Conservation (phyloP, 2,329 filamentous ascomycete species). For the Cladophialophora psammophila region DNA sequence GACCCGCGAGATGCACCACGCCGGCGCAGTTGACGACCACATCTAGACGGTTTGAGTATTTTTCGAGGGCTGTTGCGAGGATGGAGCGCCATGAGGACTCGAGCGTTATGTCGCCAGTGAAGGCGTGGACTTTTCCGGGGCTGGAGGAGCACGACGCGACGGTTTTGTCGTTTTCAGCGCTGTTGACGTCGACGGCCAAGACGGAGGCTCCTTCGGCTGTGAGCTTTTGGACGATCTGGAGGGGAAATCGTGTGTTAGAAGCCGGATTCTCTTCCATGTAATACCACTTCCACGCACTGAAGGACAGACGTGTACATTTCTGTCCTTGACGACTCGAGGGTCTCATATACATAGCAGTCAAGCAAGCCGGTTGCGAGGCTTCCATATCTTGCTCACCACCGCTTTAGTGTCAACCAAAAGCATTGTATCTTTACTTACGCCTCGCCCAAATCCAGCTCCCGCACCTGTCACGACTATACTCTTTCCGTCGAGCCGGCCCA, state of each 20-base stretch:
- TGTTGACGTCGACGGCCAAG: slow-evolving; percentile 32
- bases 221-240: slow-evolving; percentile 32
- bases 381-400: neutral
- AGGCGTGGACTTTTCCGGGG: slow-evolving; percentile 11
- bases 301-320: neutral
- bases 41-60: slow-evolving; percentile 26
- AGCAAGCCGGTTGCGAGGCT: too few relatives aligned
- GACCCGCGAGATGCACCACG: slow-evolving; percentile 29
- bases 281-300: neutral
- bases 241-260: neutral
- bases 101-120: slow-evolving; percentile 29
- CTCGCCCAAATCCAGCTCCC: slow-evolving; percentile 31
- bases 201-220: slow-evolving; percentile 30
- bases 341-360: too few relatives aligned
- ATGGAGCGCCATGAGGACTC: slow-evolving; percentile 32
- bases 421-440: slow-evolving; percentile 2
- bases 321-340: neutral
- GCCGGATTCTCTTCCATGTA: neutral
- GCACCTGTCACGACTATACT: slow-evolving; percentile 31
- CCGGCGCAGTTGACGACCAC: slow-evolving; percentile 36
- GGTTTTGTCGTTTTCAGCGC: slow-evolving; percentile 15
- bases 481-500: slow-evolving; percentile 30
- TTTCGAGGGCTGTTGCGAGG: slow-evolving; percentile 17
- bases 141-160: slow-evolving; percentile 16
- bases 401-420: neutral